Base-by-base conservation (phyloP, 805 yeast species). In the Lipomyces sp. region DNA sequence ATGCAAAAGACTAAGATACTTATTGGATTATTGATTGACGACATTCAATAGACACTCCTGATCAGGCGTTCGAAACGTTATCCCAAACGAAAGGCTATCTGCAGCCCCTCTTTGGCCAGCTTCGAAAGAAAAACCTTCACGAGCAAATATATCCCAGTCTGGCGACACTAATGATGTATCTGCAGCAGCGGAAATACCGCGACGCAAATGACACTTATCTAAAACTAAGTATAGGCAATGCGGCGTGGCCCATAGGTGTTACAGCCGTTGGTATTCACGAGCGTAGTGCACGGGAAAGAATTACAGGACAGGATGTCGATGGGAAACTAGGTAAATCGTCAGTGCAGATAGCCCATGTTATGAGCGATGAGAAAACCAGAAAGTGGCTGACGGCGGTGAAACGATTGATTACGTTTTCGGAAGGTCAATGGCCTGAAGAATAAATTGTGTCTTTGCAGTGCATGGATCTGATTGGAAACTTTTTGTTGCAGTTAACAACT, bases 191-290 rank as follows among this genome's bases (percentile, higher is more conserved):
- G 15, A 82, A 86, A 45, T 86, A 76, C 70, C 74, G 75, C 48
- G 78, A 78, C 60, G 91, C 94, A 3, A 84, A 84, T 66, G 90
- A 90, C 72, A 81, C 87, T 33, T 92, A 92, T 72, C 79, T 91
- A 80, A 84, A 88, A 69, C 78, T 92, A 64, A 88, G 94, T 73
- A 88, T 92, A 18, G 97, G 97, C 0, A 90, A 90, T 71, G 91
- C 89, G 1, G 93, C 95, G 3, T 92, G 96, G 96, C 97, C 97
- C 2, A 89, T 91, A 70, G 97, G 97, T 34, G 90, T 92, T 13
- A 80, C 86, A 6, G 85, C 85, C 64, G 89, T 92, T 15, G 92
- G 95, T 59, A 90, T 92, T 65, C 97, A 91, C 75, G 87, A 87
- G 10, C 79, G 96, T 66, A 84, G 87, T 63, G 87, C 89, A 0